Evolutionary conservation across 2,329 filamentous ascomycete species (phyloP).

Genomic region (Akanthomyces muscarius): DNA sequence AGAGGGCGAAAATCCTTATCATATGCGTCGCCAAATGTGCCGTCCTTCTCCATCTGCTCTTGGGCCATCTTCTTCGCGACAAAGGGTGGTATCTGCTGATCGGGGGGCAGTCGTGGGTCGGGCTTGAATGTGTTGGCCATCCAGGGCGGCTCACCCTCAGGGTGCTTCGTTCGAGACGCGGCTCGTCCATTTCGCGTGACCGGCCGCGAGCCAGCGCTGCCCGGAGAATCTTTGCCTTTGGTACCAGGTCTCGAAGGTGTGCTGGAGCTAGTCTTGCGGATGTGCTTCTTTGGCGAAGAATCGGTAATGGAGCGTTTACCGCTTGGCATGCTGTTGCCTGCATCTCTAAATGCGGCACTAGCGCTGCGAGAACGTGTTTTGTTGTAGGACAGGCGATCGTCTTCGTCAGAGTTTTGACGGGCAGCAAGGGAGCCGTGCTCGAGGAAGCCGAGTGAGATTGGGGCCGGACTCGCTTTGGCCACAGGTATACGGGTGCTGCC

Average conservation of each 20-base stretch:
- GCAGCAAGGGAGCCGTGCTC: constrained; percentile 68
- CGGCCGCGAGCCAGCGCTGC: constrained; percentile 51
- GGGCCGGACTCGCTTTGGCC: constrained; percentile 72
- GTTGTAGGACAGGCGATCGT: constrained; percentile 57
- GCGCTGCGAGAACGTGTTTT: constrained; percentile 68
- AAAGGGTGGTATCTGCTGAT: constrained; percentile 92
- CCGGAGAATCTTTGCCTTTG: constrained; percentile 47
- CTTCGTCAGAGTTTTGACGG: constrained; percentile 52
- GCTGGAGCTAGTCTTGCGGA: constrained; percentile 37
- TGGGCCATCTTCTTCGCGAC: constrained; percentile 88
- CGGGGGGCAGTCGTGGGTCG: constrained; percentile 86
- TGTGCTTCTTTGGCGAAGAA: constrained; percentile 50
- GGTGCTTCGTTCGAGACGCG: constrained; percentile 54
- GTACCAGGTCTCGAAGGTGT: constrained; percentile 54
- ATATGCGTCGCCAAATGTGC: constrained; percentile 78
- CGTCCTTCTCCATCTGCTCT: constrained; percentile 92
- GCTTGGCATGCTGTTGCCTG: constrained; percentile 22
- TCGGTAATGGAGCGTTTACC: constrained; percentile 45
- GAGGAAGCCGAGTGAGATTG: constrained; percentile 66
- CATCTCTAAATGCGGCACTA: constrained; percentile 49
- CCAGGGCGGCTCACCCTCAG: constrained; percentile 95
- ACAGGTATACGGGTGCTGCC: constrained; percentile 81
- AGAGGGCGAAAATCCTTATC: constrained; percentile 84
- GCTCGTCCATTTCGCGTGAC: constrained; percentile 57
- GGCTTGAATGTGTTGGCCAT: constrained; percentile 92